Base-by-base conservation (phyloP, 2,329 filamentous ascomycete species). In the Mycogone perniciosa region DNA sequence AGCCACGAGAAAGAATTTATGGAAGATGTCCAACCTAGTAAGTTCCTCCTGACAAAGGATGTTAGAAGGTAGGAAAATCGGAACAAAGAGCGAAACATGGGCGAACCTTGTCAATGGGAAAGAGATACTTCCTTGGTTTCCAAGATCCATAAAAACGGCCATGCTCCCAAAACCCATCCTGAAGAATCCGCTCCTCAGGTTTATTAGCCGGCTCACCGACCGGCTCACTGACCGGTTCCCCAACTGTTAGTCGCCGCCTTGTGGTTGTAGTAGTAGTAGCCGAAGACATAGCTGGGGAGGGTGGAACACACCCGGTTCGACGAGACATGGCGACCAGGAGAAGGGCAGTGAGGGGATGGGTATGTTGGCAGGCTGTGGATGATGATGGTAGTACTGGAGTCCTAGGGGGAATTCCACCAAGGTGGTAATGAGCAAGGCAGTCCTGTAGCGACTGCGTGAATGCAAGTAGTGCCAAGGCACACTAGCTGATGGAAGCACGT, bases 21-120 rank as follows among this genome's bases (percentile, higher is more conserved):
- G 87, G 63, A 89, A 85, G 43, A 92, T 85, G 63, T 95, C 89
- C 63, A 92, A 77, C 57, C 88, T 81, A 64, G 90, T 86, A 62
- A 84, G 80, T 67, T 93, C 89, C 55, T 76, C 72, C 79, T 88
- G 64, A 44, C 5, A 13, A 31, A 39, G 30, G 20, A 26, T n/a
- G 54, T 64, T 52, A 62, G 56, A 31, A 35, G 7, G 48, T 27
- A 45, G 6, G 31, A n/a, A 27, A 11, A 26, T 11, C 9, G 30
- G 26, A n/a, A 6, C 20, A 26, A 30, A 7, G 26, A 7, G 26
- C 7, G 3, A 43, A 39, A 31, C 9, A 6, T n/a, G 34, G 11
- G 13, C 48, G 44, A 51, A 54, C 40, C 44, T 39, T 50, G 46
- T 93, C 89, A 65, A 87, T 86, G 26, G 89, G 89, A 56, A 86